Base-by-base conservation (phyloP, 2,329 filamentous ascomycete species). In the Grosmannia serpens region DNA sequence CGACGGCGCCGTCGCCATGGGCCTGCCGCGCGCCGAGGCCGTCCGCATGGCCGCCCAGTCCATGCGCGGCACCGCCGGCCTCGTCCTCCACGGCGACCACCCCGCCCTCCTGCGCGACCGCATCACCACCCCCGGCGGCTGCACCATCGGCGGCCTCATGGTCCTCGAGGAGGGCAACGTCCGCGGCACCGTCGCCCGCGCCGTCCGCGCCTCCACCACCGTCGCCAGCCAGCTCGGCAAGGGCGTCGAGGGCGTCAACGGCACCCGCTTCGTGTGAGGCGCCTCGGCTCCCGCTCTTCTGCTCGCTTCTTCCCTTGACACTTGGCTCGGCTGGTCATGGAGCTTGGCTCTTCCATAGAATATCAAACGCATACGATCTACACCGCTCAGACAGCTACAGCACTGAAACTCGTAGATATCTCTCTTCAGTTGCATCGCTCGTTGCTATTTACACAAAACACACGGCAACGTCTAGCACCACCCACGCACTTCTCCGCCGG, bases 1-100 rank as follows among this genome's bases (percentile, higher is more conserved):
- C 17, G 88, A 91, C 65, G 88, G 87, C 8, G 88, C 84, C 4
- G 86, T 92, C 1, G 87, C 88, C 17, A 89, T 90, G 84, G 88
- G 88, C 0, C 67, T 92, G 35, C 86, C 87, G 4, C 77, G 87
- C 53, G 80, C 79, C 2, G 87, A 91, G 67, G 88, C 88, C 1
- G 83, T 85, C 68, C 74, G 82, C 61, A 91, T 92, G 87, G 87
- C 87, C 29, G 85, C 87, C 1, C 88, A 92, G 75, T 84, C 84
- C 15, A 89, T 91, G 85, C 79, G 82, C 63, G 88, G 88, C 26
- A 83, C 86, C 0, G 85, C 87, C 0, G 83, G 80, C 0, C 67
- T 91, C 65, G 82, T 91, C 13, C 75, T 88, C 58, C 44, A 60
- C 50, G 87, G 87, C 17, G 86, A 90, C 68, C 88, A 91, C 69